Evolutionary conservation across 768 basidiomycete genomes (phyloP), one percentile per base, ranked within the genome.

Genomic region (Boletus rex-veris): DNA sequence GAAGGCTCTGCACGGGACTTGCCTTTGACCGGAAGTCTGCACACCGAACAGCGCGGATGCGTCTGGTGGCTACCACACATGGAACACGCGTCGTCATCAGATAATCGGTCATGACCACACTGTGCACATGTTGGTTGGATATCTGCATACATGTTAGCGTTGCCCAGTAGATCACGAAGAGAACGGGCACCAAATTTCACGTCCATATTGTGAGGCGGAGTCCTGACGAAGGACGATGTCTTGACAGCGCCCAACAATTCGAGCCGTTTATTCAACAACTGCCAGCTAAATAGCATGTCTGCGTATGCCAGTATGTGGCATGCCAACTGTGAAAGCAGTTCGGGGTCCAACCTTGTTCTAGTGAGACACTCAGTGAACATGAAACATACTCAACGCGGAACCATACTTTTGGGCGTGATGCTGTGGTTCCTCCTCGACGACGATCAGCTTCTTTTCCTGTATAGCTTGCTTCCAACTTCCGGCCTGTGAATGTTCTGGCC

Each of bases 11-110:
- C 15, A 38, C 0, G 35, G 6, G 1, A 65, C 75, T 10, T 57
- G 83, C 90, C 88, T 77, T 83, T 87, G 53, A 86, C 82, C 7
- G 88, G 85, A 30, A 92, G 77, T 45, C 88, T 78, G 65, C 90
- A 92, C 16, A 92, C 78, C 0, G 87, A 80, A 64, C 90, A 92
- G 7, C 69, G 70, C 2, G 83, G 73, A 65, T 75, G 76, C 5
- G 70, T 72, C 40, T 71, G 75, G n/a, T 72, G 69, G 9, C 69
- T 71, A 50, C 70, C 73, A 55, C 80, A 83, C 28, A 69, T 63
- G 24, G 69, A 61, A 62, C 82, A 88, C 2, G 68, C 58, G 36
- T 63, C 71, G 14, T 64, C 62, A 16, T 75, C 73, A 0, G 69
- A 61, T 4, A 64, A 64, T 16, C 77, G 60, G 8, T 67, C 53